Percentiles rank a stretch among this genome's conserved stretches.
phyloP scores from a whole-genome alignment of 805 yeast species.

The Millerozyma acaciae region DNA sequence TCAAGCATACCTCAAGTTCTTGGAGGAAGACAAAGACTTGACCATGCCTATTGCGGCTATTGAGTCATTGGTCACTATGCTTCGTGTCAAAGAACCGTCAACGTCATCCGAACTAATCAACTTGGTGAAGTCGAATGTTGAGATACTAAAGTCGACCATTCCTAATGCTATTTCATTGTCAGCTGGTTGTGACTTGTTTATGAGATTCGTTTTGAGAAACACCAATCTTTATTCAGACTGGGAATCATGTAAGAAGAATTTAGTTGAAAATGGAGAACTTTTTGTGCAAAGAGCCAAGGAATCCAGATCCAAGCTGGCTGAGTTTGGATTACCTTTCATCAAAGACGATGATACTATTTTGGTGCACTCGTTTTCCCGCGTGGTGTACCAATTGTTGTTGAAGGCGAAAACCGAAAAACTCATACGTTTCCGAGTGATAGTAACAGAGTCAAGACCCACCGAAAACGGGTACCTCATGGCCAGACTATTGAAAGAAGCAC shows the following conservation, averaged over 20 bases:
- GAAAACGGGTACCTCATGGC: constrained; percentile 74
- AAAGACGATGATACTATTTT: constrained; percentile 88
- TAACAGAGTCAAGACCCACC: constrained; percentile 90
- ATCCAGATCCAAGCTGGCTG: constrained; percentile 82
- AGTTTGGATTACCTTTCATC: constrained; percentile 81
- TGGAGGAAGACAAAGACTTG: constrained; percentile 90
- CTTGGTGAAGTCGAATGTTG: constrained; percentile 72
- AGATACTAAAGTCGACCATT: constrained; percentile 69
- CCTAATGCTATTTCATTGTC: constrained; percentile 88
- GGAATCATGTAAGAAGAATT: constrained; percentile 85
- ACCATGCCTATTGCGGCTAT: constrained; percentile 99
- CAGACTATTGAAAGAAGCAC: constrained; percentile 56
- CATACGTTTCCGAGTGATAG: constrained; percentile 82
- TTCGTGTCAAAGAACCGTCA: constrained; percentile 79
- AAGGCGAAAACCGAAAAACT: constrained; percentile 71
- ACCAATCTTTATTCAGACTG: constrained; percentile 86
- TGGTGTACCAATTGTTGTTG: constrained; percentile 70
- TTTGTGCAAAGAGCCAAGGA: constrained; percentile 90
- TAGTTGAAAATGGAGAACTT: constrained; percentile 90
- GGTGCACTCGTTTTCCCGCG: constrained; percentile 90
- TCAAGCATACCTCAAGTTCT: constrained; percentile 70
- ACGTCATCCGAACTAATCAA: constrained; percentile 92
- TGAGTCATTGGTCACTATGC: constrained; percentile 83
- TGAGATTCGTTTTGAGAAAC: constrained; percentile 88
- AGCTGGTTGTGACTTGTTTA: constrained; percentile 97